These are phyloP conservation scores for Pleurotus cornucopiae DNA, from an alignment of 768 basidiomycete species.

Conservation along the genomic window DNA sequence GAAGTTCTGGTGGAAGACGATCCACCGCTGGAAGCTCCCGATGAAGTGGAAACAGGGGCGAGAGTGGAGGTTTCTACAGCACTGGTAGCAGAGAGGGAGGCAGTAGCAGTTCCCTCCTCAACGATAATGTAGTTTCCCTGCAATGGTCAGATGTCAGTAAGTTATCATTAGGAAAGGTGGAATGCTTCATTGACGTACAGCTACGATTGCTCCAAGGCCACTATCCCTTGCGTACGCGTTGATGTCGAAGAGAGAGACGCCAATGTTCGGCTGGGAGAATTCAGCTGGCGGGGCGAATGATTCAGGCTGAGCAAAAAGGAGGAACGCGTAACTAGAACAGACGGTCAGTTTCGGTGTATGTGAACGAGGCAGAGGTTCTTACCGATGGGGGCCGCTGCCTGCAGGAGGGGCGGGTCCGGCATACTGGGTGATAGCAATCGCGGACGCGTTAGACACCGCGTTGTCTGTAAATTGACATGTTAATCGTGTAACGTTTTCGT, in stretches of 20 bases:
- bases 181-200: conserved; percentile 31
- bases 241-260: conserved; percentile 55
- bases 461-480: conserved; percentile 18
- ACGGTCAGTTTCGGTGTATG: neutral
- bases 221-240: conserved; percentile 50
- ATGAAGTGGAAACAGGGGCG: neutral
- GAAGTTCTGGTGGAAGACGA: neutral
- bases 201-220: conserved; percentile 56
- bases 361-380: conserved; percentile 4
- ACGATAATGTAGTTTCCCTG: conserved; percentile 73
- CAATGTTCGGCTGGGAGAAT: conserved; percentile 43
- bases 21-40: neutral
- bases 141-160: conserved; percentile 7
- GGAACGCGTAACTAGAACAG: conserved; percentile 55
- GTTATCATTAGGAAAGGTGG: neutral
- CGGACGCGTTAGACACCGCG: conserved; percentile 39
- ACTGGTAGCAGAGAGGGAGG: conserved; percentile 53
- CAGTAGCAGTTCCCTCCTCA: conserved; percentile 59
- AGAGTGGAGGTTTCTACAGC: conserved; percentile 64
- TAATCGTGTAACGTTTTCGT: neutral
- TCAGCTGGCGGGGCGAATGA: conserved; percentile 58
- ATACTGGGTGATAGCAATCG: conserved; percentile 55
- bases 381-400: conserved; percentile 76
- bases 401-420: conserved; percentile 66
- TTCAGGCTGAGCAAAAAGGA: conserved; percentile 61